Evolutionary conservation across 441 rosid genomes (phyloP), one percentile per base, ranked within the genome.

Genomic region (Rhodomyrtus psidioides): DNA sequence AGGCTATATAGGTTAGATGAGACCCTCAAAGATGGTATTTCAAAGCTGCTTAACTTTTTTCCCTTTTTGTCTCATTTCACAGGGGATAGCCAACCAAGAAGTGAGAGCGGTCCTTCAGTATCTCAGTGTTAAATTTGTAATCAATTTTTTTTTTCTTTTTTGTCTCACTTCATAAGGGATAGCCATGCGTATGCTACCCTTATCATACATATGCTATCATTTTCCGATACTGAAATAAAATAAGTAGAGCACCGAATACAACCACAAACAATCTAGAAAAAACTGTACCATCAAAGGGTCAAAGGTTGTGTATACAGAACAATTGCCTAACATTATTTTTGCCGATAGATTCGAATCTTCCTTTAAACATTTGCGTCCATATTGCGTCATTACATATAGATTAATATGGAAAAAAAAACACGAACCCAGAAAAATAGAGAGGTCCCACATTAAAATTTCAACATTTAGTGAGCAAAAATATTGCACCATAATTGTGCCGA

Each of bases 11-110:
- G 75, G 44, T 62, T 30, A 62, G 44, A 30, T 7, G 24, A 62
- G 30, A 62, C n/a, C 42, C 75, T 42, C 30, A 24, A 62, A 30
- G 17, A 62, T 62, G 44, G 44, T 62, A 16, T 62, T 30, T 30
- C 12, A 30, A 23, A 62, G 44, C 44, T 62, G 65, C 34, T 84
- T 46, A 28, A 51, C 3, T 10, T 70, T 24, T 16, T 44, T 17
- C 27, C 42, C 42, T 39, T 39, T 39, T 27, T 81, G 9, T 39
- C 44, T 7, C 81, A 7, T 21, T 55, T 86, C 55, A 28, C 91
- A 94, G 98, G 98, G 98, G 2, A 95, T 96, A n/a, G 98, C 98
- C 1, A 91, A 91, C 86, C 92, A 91, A 90, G 89, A 95, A 87
- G 94, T 94, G 26, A 93, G 93, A 87, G 97, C 96, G 62, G 98